Percentiles rank a stretch among this genome's conserved stretches.
Conservation (phyloP, 805 yeast species). For the Metschnikowia kofuensis region DNA sequence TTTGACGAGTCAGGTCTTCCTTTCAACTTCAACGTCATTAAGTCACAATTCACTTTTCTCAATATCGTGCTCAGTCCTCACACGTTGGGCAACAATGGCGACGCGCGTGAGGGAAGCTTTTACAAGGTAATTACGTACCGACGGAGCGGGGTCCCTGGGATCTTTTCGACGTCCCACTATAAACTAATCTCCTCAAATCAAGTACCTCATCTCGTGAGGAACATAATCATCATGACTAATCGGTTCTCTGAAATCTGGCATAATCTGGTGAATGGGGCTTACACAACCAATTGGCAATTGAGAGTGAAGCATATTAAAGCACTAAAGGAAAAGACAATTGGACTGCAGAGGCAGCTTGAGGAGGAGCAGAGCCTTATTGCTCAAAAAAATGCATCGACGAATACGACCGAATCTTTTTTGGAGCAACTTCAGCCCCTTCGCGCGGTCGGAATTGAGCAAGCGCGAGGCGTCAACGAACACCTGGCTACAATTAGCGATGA, state of each 20-base stretch:
- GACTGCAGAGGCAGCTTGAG: constrained; percentile 24
- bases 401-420: constrained; percentile 32
- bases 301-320: constrained; percentile 53
- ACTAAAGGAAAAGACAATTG: constrained; percentile 27
- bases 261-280: constrained; percentile 44
- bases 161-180: constrained; percentile 72
- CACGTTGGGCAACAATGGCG: constrained; percentile 15
- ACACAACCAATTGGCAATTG: constrained; percentile 64
- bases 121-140: constrained; percentile 65
- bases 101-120: constrained; percentile 20
- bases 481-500: constrained; percentile 10
- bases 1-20: constrained; percentile 69
- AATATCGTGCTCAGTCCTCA: constrained; percentile 76
- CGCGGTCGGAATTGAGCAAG: constrained; percentile 1
- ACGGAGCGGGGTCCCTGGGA: constrained; percentile 69
- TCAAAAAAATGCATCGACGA: constrained; percentile 5
- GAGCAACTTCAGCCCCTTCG: constrained; percentile 24
- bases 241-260: constrained; percentile 79
- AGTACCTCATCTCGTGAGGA: constrained; percentile 63
- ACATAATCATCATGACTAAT: constrained; percentile 60
- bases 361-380: constrained; percentile 22
- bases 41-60: constrained; percentile 79
- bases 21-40: constrained; percentile 67
- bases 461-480: not conserved
- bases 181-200: constrained; percentile 62